These are phyloP conservation scores for Salix suchowensis DNA, from an alignment of 345 rosid genomes.

Conservation along the genomic window DNA sequence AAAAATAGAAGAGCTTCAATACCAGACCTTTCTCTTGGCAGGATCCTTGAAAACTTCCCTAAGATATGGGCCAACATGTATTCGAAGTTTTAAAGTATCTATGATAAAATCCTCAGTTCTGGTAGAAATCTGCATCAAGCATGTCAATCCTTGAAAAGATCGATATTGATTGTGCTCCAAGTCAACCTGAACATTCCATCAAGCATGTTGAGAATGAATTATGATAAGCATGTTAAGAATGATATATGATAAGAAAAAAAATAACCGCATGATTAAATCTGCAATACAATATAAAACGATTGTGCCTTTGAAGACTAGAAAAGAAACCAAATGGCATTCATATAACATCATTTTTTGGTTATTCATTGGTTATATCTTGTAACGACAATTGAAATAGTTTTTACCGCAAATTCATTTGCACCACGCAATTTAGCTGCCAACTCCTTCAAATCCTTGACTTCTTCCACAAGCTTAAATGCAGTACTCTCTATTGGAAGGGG, in stretches of 20 bases:
- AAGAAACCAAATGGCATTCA: not conserved
- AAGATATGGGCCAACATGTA: constrained; percentile 77
- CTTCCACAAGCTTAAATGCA: constrained; percentile 70
- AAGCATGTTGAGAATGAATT: not conserved
- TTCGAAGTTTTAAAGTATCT: constrained; percentile 79
- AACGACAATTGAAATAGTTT: not conserved
- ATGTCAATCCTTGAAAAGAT: constrained; percentile 90
- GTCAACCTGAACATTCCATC: constrained; percentile 57
- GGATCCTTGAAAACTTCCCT: constrained; percentile 90
- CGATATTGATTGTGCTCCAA: constrained; percentile 96
- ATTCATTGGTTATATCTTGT: not conserved
- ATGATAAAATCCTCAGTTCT: constrained; percentile 81
- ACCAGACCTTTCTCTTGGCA: constrained; percentile 72
- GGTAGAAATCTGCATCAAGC: constrained; percentile 97
- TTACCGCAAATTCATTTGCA: constrained; percentile 83
- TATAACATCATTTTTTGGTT: not conserved
- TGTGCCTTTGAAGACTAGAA: not conserved
- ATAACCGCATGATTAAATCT: not conserved
- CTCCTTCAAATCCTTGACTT: constrained; percentile 71
- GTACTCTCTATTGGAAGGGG: constrained; percentile 53
- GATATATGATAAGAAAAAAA: not conserved
- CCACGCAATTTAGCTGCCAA: constrained; percentile 57
- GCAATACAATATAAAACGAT: not conserved
- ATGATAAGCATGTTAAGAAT: not conserved
- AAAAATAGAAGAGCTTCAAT: not conserved